Evolutionary conservation across 306 rosid genomes (phyloP).

Genomic region (Hippophae tibetana): DNA sequence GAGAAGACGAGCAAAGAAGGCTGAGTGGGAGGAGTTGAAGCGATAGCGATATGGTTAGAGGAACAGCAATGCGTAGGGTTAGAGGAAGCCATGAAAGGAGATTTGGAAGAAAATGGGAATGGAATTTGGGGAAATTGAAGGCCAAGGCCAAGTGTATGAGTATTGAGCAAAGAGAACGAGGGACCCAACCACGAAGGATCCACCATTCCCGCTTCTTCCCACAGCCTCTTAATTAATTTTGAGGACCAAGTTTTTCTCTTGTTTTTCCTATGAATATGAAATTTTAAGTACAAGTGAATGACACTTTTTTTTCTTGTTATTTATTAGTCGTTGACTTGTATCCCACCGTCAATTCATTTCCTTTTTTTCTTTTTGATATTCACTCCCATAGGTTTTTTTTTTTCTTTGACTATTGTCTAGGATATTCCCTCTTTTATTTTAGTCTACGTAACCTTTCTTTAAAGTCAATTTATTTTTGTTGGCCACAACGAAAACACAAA

Average conservation of each 20-base stretch:
- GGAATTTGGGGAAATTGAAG: constrained; percentile 18
- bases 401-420: too few relatives aligned
- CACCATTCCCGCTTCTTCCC: constrained; percentile 42
- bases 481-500: too few relatives aligned
- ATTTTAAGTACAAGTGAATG: too few relatives aligned
- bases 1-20: constrained; percentile 83
- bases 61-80: constrained; percentile 32
- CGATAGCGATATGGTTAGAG: constrained; percentile 25
- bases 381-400: too few relatives aligned
- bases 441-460: too few relatives aligned
- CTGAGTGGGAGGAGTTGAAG: constrained; percentile 29
- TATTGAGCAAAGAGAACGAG: constrained; percentile 1
- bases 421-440: too few relatives aligned
- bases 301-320: too few relatives aligned
- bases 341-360: too few relatives aligned
- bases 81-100: constrained; percentile 46
- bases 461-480: too few relatives aligned
- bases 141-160: background rate
- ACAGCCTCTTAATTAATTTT: background rate
- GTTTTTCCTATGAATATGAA: too few relatives aligned
- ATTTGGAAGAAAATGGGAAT: constrained; percentile 9
- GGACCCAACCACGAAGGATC: constrained; percentile 39
- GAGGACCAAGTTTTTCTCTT: background rate
- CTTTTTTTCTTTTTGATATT: too few relatives aligned
- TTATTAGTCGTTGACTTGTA: too few relatives aligned